These are phyloP conservation scores for Silene coronaria DNA, from an alignment of 179 eudicot species.

Conservation along the genomic window DNA sequence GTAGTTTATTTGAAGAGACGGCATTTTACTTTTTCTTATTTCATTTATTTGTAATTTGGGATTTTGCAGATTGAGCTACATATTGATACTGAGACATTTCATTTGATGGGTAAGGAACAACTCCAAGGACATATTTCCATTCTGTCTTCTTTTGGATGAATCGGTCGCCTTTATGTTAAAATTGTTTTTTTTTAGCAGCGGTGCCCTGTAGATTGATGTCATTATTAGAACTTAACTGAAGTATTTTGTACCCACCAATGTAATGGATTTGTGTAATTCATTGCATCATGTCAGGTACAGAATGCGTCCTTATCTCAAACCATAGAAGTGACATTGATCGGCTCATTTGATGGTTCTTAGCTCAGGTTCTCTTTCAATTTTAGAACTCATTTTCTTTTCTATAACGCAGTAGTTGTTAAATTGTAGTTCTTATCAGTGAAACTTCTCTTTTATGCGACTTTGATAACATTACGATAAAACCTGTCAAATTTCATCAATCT, in stretches of 20 bases:
- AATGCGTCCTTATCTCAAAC: conserved; percentile 56
- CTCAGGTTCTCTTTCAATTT: conserved; percentile 41
- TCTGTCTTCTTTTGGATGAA: not conserved
- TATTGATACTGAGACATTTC: conserved; percentile 62
- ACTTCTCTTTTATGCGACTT: not conserved
- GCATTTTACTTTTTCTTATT: not conserved
- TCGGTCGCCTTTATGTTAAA: not conserved
- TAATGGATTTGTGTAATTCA: conserved; percentile 8
- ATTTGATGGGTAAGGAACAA: conserved; percentile 50
- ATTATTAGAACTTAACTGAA: not conserved
- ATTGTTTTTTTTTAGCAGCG: not conserved
- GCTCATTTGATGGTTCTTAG: conserved; percentile 71
- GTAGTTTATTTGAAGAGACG: not conserved
- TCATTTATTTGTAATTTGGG: conserved; percentile 4
- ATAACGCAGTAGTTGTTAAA: no score
- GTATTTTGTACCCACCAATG: not conserved
- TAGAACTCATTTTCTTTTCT: no score
- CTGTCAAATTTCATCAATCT: not conserved
- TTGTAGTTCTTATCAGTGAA: no score
- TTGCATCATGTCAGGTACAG: conserved; percentile 51
- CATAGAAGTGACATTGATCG: conserved; percentile 70
- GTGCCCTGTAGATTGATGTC: not conserved
- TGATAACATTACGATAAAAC: not conserved
- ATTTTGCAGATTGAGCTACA: conserved; percentile 58
- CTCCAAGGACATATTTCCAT: not conserved